Evolutionary conservation across 2,329 filamentous ascomycete genomes (phyloP), one percentile per base, ranked within the genome.

Genomic region (Gnomoniopsis smithogilvyi): DNA sequence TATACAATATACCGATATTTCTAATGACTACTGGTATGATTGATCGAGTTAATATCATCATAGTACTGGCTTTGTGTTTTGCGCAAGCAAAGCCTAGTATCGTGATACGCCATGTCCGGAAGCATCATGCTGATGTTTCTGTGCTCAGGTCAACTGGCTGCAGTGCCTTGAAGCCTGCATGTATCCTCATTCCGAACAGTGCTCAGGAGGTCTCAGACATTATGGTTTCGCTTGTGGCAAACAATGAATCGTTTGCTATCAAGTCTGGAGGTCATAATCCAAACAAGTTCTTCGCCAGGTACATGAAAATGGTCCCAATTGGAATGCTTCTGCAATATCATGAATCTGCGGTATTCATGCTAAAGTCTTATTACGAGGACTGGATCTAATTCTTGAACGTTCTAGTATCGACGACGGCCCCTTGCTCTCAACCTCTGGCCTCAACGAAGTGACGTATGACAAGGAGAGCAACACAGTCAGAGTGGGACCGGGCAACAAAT

Each of bases 241-340:
- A 55, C 17, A 59, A 59, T 8, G 56, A 59, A n/a, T 26, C 67
- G 2, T 86, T 86, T 63, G 82, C 83, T 7, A 69, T 83, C 64
- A 81, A 82, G 64, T 80, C 79, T 8, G 83, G 83, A 30, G 84
- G 83, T 1, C 83, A 86, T 68, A 81, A 80, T 58, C 78, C 81
- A 3, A 83, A 84, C 65, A 73, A 79, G 19, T 78, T 78, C 61
- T 79, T 78, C 43, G 76, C 82, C 2, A 46, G 43, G 43, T 46
- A 22, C n/a, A n/a, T n/a, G n/a, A n/a, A n/a, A n/a, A n/a, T n/a
- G n/a, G n/a, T n/a, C n/a, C n/a, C n/a, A n/a, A n/a, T n/a, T n/a
- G n/a, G n/a, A n/a, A n/a, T n/a, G n/a, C n/a, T n/a, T n/a, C n/a
- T n/a, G n/a, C n/a, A n/a, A n/a, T n/a, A n/a, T n/a, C n/a, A n/a